Percentiles rank a stretch among this genome's conserved stretches.
phyloP scores from a whole-genome alignment of 2,329 filamentous ascomycete species.

The Knoxdaviesia capensis region DNA sequence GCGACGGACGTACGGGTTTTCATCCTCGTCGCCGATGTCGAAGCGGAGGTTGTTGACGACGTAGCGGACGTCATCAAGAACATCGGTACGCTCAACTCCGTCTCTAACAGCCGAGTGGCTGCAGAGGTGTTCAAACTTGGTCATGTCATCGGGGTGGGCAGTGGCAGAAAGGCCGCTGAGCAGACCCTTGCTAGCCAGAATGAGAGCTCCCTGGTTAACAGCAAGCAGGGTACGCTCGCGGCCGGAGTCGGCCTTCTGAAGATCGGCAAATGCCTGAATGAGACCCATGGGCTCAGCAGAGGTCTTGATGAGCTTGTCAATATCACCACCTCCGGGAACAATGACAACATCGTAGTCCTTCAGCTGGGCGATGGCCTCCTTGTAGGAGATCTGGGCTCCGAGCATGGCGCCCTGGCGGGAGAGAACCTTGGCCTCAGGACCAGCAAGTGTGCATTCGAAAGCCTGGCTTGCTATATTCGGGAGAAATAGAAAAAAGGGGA shows the following conservation, averaged over 20 bases:
- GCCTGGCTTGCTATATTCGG: slow-evolving; percentile 25
- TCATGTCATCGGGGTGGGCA: slow-evolving; percentile 63
- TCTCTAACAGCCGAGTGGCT: slow-evolving; percentile 51
- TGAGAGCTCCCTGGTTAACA: slow-evolving; percentile 59
- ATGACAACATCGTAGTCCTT: slow-evolving; percentile 64
- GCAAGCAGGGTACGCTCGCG: slow-evolving; percentile 68
- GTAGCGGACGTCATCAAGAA: slow-evolving; percentile 62
- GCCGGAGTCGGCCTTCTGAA: slow-evolving; percentile 59
- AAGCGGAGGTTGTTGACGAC: slow-evolving; percentile 85
- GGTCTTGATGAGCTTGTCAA: slow-evolving; percentile 41
- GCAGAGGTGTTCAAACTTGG: slow-evolving; percentile 64
- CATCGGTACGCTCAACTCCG: slow-evolving; percentile 58
- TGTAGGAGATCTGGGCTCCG: slow-evolving; percentile 56
- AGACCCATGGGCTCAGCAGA: slow-evolving; percentile 49
- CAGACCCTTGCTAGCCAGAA: slow-evolving; percentile 58
- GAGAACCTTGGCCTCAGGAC: slow-evolving; percentile 30
- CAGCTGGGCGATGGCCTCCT: slow-evolving; percentile 55
- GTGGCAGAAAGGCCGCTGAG: slow-evolving; percentile 63
- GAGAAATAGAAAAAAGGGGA: background rate
- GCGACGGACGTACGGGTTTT: slow-evolving; percentile 66
- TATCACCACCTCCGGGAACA: slow-evolving; percentile 47
- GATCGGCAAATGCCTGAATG: slow-evolving; percentile 57
- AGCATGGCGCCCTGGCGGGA: slow-evolving; percentile 47
- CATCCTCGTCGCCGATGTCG: slow-evolving; percentile 61
- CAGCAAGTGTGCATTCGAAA: slow-evolving; percentile 36